Conservation (phyloP, 345 rosid genomes). For the Bretschneidera sinensis region DNA sequence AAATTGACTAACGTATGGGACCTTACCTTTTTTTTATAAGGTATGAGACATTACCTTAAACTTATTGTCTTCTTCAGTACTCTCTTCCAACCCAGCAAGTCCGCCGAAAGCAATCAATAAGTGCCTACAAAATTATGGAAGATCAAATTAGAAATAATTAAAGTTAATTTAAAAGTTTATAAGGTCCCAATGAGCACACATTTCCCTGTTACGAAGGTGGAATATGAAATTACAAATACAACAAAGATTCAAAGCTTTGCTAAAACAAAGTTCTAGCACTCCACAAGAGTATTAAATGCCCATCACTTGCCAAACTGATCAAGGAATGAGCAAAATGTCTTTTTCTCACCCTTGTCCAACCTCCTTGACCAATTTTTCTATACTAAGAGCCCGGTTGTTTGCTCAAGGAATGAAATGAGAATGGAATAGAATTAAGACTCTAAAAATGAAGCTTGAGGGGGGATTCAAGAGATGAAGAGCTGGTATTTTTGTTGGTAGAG, state of each 20-base stretch:
- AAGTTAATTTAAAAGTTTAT: background rate
- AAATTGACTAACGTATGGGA: background rate
- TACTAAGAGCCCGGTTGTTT: too few species aligned
- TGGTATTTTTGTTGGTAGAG: too few species aligned
- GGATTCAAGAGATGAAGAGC: too few species aligned
- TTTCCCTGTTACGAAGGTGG: too few species aligned
- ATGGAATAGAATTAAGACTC: too few species aligned
- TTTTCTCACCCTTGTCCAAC: too few species aligned
- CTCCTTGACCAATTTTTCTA: too few species aligned
- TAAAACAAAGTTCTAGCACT: background rate
- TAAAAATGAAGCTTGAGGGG: too few species aligned
- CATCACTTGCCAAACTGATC: too few species aligned
- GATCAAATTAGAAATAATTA: constrained; percentile 1
- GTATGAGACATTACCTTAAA: constrained; percentile 48
- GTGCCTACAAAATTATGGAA: constrained; percentile 44
- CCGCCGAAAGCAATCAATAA: constrained; percentile 92
- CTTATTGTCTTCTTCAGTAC: constrained; percentile 62
- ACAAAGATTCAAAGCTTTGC: background rate
- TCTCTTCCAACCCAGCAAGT: constrained; percentile 88
- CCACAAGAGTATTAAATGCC: too few species aligned
- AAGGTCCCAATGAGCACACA: background rate
- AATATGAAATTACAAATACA: background rate
- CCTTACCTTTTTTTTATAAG: background rate
- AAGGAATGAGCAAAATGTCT: too few species aligned
- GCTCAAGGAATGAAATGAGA: too few species aligned